Evolutionary conservation across 768 basidiomycete species (phyloP).

Genomic region (Kwoniella heveanensis): DNA sequence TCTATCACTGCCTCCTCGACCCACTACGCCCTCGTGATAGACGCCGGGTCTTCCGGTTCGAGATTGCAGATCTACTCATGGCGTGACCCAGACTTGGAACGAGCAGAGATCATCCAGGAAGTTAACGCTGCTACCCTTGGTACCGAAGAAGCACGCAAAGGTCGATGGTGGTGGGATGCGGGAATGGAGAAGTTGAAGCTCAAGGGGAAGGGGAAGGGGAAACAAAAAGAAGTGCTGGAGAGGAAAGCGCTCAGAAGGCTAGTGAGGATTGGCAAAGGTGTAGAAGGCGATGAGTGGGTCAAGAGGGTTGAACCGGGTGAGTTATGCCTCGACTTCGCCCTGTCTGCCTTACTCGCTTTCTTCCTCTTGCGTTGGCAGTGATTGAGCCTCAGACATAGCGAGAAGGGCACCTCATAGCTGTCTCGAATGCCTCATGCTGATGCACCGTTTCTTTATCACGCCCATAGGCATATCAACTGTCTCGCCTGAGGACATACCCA

Average conservation of each 20-base stretch:
- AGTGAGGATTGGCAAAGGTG: slow-evolving; percentile 90
- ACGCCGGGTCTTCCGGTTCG: slow-evolving; percentile 97
- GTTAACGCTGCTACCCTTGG: slow-evolving; percentile 56
- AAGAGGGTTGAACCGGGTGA: slow-evolving; percentile 89
- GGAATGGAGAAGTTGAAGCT: slow-evolving; percentile 60
- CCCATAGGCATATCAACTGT: slow-evolving; percentile 76
- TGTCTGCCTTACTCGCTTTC: no score
- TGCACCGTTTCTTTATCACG: background rate
- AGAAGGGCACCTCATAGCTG: no score
- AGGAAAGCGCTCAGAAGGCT: slow-evolving; percentile 57
- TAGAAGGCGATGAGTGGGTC: slow-evolving; percentile 82
- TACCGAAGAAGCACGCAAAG: slow-evolving; percentile 54
- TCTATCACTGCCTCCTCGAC: slow-evolving; percentile 45
- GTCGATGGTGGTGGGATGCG: slow-evolving; percentile 77
- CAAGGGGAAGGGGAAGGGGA: slow-evolving; percentile 59
- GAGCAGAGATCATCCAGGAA: slow-evolving; percentile 60
- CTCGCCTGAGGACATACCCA: slow-evolving; percentile 69
- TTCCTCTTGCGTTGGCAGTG: no score
- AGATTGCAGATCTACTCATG: slow-evolving; percentile 96
- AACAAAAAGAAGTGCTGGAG: slow-evolving; percentile 59
- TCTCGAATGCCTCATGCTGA: no score
- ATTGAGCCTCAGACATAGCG: no score
- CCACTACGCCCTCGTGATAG: slow-evolving; percentile 72
- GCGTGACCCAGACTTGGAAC: slow-evolving; percentile 73
- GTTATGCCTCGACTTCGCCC: no score